Evolutionary conservation across 345 rosid species (phyloP).

Genomic region (rapeseed (Brassica napus)): DNA sequence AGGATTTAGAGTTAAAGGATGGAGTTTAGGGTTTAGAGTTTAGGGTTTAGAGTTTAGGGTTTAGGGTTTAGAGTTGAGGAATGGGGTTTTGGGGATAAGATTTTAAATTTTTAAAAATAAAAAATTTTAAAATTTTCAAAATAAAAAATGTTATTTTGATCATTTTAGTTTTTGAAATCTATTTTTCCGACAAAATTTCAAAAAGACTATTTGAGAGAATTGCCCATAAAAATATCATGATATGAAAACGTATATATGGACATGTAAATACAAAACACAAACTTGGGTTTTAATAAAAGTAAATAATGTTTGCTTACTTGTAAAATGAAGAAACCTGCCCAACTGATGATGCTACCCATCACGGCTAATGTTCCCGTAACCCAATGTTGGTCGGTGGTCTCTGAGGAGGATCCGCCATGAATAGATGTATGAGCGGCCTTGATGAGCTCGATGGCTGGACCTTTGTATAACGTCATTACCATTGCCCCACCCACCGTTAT

Average conservation of each 20-base stretch:
- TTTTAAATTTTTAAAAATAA: too few relatives aligned
- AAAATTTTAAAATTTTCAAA: too few relatives aligned
- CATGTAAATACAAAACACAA: background rate
- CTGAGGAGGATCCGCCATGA: constrained; percentile 28
- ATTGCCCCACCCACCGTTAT: constrained; percentile 80
- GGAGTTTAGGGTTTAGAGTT: too few relatives aligned
- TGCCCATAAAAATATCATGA: background rate
- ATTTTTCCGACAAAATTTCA: too few relatives aligned
- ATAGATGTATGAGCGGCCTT: constrained; percentile 44
- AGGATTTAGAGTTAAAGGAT: too few relatives aligned
- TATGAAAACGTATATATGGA: background rate
- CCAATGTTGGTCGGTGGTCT: constrained; percentile 55
- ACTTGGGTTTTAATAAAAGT: background rate
- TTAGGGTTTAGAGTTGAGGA: too few relatives aligned
- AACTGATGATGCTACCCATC: constrained; percentile 56
- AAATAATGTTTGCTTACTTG: constrained; percentile 54
- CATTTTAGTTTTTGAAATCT: too few relatives aligned
- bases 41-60: too few relatives aligned
- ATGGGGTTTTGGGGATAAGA: too few relatives aligned
- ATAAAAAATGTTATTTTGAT: too few relatives aligned
- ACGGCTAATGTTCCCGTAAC: constrained; percentile 66
- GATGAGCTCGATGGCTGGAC: constrained; percentile 64
- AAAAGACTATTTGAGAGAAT: too few relatives aligned
- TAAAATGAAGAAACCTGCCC: constrained; percentile 84
- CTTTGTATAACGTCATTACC: constrained; percentile 94